Evolutionary conservation across 768 basidiomycete genomes (phyloP).

Genomic region (Podaxis pistillaris): DNA sequence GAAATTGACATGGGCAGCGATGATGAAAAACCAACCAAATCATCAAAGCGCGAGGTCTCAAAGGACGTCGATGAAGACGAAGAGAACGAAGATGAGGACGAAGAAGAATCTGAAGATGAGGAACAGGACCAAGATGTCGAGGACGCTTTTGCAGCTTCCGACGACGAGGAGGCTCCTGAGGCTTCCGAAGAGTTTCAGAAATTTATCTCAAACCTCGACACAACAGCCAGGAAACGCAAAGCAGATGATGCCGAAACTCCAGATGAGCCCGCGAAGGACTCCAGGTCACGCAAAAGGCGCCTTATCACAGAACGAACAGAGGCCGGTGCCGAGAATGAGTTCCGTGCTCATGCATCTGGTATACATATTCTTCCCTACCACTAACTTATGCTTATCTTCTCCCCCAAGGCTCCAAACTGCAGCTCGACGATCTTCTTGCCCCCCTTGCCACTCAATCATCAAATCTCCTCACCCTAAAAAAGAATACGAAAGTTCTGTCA

Average conservation of each 20-base stretch:
- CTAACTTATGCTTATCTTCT: slow-evolving; percentile 1
- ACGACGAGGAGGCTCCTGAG: slow-evolving; percentile 48
- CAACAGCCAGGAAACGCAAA: slow-evolving; percentile 69
- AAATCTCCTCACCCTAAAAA: slow-evolving; percentile 63
- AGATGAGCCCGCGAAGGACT: slow-evolving; percentile 20
- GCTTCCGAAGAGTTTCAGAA: slow-evolving; percentile 66
- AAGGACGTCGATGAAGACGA: slow-evolving; percentile 14
- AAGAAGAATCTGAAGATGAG: slow-evolving; percentile 35
- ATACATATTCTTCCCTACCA: slow-evolving; percentile 16
- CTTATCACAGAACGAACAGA: slow-evolving; percentile 71
- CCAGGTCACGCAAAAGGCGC: slow-evolving; percentile 52
- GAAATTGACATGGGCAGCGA: slow-evolving; percentile 43
- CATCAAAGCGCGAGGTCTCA: slow-evolving; percentile 19
- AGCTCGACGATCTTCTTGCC: slow-evolving; percentile 72
- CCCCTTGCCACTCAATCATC: slow-evolving; percentile 67
- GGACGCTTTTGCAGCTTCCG: slow-evolving; percentile 40
- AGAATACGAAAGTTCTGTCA: slow-evolving; percentile 60
- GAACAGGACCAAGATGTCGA: slow-evolving; percentile 30
- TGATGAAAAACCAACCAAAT: slow-evolving; percentile 30
- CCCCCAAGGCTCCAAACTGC: slow-evolving; percentile 51
- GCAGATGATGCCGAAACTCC: slow-evolving; percentile 31
- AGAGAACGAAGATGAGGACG: slow-evolving; percentile 15
- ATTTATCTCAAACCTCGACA: slow-evolving; percentile 69
- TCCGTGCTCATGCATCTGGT: slow-evolving; percentile 57
- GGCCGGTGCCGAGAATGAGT: slow-evolving; percentile 80